Evolutionary conservation across 208 protist genomes (phyloP), one percentile per base, ranked within the genome.

Genomic region (Lotmaria passim): DNA sequence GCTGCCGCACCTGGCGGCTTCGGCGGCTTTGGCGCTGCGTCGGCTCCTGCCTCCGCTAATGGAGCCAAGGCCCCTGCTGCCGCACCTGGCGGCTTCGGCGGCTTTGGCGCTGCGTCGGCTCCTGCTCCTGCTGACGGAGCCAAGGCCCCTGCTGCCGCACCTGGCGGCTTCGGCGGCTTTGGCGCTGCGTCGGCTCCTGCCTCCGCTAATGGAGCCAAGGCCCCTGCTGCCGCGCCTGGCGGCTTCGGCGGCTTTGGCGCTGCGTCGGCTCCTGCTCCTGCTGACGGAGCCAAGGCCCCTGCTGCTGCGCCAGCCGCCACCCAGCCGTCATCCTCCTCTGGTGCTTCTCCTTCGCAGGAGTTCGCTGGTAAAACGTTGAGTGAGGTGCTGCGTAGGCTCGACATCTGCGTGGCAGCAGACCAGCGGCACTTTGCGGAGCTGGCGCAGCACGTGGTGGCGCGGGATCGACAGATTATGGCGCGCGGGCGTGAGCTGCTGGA

Each of bases 391-490:
- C 71, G 69, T 0, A 75, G 76, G 39, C 81, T 92, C 43, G 89
- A 94, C 44, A 67, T 63, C 31, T 52, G 61, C 12, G 90, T 86
- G 57, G 61, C 77, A 6, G 57, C 62, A 2, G 89, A 83, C 47
- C 80, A 84, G 46, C 55, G 69, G 34, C 72, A 91, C 44, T 94
- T 92, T 72, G 57, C 57, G 1, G 77, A 82, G 23, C 57, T 92
- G 17, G 68, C 87, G 7, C 75, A 79, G n/a, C 85, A 82, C 60
- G 83, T 90, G 43, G 69, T 84, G 19, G 52, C 82, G 21, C 86
- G 86, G 33, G 89, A 94, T 50, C 69, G 74, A 7, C 78, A 90
- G n/a, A 81, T 94, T 31, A 78, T 92, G 65, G 75, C 84, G 31
- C 86, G 79, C 36, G 82, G 81, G 0, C 78, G 80, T 52, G 81